Conservation (phyloP, 345 rosid genomes). For the Corchorus capsularis region DNA sequence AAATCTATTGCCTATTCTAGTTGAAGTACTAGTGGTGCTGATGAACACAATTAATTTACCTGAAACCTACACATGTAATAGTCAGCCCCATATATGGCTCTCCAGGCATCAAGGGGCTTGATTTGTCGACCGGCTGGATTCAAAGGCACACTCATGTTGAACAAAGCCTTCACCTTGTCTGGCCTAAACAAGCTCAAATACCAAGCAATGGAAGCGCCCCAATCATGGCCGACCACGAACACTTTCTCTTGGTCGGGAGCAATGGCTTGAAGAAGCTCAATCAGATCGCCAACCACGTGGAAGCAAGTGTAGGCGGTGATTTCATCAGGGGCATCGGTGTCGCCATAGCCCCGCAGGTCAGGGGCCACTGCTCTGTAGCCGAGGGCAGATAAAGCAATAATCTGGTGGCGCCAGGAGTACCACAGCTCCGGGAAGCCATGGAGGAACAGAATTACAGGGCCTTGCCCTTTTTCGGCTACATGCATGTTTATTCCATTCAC, state of each 20-base stretch:
- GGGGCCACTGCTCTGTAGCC: constrained; percentile 72
- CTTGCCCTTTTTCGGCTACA: constrained; percentile 55
- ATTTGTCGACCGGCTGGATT: constrained; percentile 34
- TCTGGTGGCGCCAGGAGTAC: constrained; percentile 80
- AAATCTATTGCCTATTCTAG: too few relatives aligned
- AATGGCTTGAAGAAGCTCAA: constrained; percentile 40
- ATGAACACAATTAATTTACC: constrained; percentile 29
- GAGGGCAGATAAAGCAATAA: constrained; percentile 43
- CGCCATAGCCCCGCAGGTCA: constrained; percentile 66
- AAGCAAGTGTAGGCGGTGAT: constrained; percentile 45
- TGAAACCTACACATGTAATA: constrained; percentile 62
- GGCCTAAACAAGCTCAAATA: constrained; percentile 50
- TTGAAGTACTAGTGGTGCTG: too few relatives aligned
- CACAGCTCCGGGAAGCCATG: constrained; percentile 80
- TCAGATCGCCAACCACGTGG: constrained; percentile 53
- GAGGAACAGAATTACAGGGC: constrained; percentile 56
- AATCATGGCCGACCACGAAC: constrained; percentile 66
- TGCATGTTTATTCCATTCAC: constrained; percentile 32
- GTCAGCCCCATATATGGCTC: constrained; percentile 43
- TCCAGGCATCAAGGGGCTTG: constrained; percentile 33
- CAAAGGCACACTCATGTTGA: constrained; percentile 50
- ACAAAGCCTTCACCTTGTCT: constrained; percentile 52
- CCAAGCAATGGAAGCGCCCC: constrained; percentile 69
- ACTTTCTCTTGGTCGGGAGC: constrained; percentile 37
- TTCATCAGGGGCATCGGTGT: constrained; percentile 52